phyloP scores from a whole-genome alignment of 345 rosid species.

The Laguncularia racemosa region DNA sequence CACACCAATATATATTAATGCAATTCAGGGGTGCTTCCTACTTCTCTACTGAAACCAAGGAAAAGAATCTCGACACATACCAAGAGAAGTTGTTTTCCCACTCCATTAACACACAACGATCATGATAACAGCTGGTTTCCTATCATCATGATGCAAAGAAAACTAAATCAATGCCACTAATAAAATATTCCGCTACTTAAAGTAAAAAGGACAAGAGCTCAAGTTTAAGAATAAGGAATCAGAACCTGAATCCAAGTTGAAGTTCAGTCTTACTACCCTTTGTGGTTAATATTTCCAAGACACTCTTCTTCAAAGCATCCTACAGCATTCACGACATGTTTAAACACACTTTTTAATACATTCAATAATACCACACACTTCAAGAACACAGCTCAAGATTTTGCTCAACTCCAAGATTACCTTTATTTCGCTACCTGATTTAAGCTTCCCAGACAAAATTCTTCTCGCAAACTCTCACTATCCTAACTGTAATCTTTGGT shows the following conservation, averaged over 20 bases:
- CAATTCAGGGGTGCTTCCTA: too few relatives aligned
- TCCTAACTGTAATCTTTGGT: conserved; percentile 77
- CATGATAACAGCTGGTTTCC: conserved; percentile 91
- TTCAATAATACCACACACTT: neutral
- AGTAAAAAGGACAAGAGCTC: neutral
- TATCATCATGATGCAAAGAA: conserved; percentile 18
- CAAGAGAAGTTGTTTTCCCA: conserved; percentile 97
- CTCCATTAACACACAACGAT: conserved; percentile 92
- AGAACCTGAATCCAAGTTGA: conserved; percentile 79
- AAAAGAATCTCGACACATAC: conserved; percentile 26
- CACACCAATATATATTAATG: too few relatives aligned
- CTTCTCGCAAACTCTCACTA: conserved; percentile 76
- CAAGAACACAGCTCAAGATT: neutral
- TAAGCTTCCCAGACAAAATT: conserved; percentile 78
- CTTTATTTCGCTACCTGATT: conserved; percentile 91
- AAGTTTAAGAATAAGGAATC: neutral
- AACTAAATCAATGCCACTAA: neutral
- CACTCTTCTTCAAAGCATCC: conserved; percentile 81
- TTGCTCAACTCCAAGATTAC: conserved; percentile 12
- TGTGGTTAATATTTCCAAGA: conserved; percentile 55
- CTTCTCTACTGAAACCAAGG: too few relatives aligned
- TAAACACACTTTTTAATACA: neutral
- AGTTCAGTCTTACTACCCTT: conserved; percentile 77
- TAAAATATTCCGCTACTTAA: neutral
- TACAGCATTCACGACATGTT: conserved; percentile 10